Percentiles rank a stretch among this genome's conserved stretches.
Conservation (phyloP, 305 asterid genomes). For the Fraxinus paxiana region DNA sequence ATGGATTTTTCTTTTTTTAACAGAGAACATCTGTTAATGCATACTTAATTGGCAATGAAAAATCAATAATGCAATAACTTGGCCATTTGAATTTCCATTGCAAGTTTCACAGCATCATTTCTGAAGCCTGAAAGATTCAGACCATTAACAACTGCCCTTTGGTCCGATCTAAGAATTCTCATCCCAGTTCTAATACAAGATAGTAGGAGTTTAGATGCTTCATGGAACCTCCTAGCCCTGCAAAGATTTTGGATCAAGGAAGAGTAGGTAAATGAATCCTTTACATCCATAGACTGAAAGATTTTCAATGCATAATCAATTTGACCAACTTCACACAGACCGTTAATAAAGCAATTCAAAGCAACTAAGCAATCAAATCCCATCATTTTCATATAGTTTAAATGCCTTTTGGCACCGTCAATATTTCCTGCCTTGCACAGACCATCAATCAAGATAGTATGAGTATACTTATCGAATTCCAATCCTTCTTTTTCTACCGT, state of each 20-base stretch:
- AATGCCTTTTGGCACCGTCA: slow-evolving; percentile 50
- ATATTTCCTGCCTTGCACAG: slow-evolving; percentile 70
- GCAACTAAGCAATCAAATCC: slow-evolving; percentile 66
- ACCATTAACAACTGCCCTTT: slow-evolving; percentile 52
- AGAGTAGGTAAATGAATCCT: slow-evolving; percentile 76
- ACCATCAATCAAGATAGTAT: slow-evolving; percentile 70
- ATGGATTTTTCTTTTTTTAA: neutral
- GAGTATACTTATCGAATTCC: slow-evolving; percentile 62
- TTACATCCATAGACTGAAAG: slow-evolving; percentile 51
- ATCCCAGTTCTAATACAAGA: slow-evolving; percentile 57
- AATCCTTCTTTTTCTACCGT: slow-evolving; percentile 56
- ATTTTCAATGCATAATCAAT: slow-evolving; percentile 62
- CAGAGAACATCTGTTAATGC: neutral
- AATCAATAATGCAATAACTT: slow-evolving; percentile 37
- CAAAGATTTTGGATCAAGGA: slow-evolving; percentile 73
- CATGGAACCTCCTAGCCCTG: slow-evolving; percentile 53
- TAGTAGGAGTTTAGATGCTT: slow-evolving; percentile 62
- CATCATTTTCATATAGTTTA: slow-evolving; percentile 51
- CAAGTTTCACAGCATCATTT: slow-evolving; percentile 38
- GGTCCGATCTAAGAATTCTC: slow-evolving; percentile 52
- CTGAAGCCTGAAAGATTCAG: slow-evolving; percentile 38
- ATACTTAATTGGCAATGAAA: neutral
- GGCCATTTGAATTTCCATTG: slow-evolving; percentile 40
- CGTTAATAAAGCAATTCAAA: slow-evolving; percentile 61
- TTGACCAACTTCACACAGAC: slow-evolving; percentile 60